Evolutionary conservation across 2,329 filamentous ascomycete species (phyloP).

Genomic region (Pseudovirgaria hyperparasitica): DNA sequence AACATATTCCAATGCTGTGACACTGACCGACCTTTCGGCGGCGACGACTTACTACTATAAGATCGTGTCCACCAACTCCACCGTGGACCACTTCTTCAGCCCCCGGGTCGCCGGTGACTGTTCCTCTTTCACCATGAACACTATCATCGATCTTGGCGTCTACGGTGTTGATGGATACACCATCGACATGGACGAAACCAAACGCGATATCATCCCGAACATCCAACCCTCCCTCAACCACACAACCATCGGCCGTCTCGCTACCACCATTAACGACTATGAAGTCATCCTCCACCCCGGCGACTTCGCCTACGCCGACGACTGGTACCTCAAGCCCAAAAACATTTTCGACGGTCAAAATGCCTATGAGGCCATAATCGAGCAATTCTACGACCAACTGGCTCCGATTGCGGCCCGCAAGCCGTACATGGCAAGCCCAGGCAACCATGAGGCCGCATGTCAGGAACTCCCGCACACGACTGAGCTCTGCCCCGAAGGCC

Average conservation of each 20-base stretch:
- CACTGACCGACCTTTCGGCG: slow-evolving; percentile 32
- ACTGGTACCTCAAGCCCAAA: slow-evolving; percentile 37
- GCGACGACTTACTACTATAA: slow-evolving; percentile 49
- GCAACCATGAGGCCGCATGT: slow-evolving; percentile 48
- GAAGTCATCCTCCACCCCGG: slow-evolving; percentile 43
- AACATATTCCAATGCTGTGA: slow-evolving; percentile 40
- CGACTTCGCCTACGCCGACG: slow-evolving; percentile 47
- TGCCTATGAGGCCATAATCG: slow-evolving; percentile 44
- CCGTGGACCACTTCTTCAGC: slow-evolving; percentile 40
- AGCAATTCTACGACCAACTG: slow-evolving; percentile 44
- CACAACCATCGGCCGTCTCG: slow-evolving; percentile 42
- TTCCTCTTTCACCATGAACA: slow-evolving; percentile 40
- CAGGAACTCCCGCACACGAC: slow-evolving; percentile 27
- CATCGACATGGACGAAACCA: slow-evolving; percentile 30
- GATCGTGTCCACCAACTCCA: slow-evolving; percentile 44
- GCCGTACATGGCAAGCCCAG: slow-evolving; percentile 43
- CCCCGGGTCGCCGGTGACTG: slow-evolving; percentile 41
- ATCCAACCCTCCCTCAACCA: slow-evolving; percentile 43
- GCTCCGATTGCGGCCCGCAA: slow-evolving; percentile 41
- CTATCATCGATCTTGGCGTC: slow-evolving; percentile 43
- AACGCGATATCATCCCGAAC: slow-evolving; percentile 36
- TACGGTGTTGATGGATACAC: slow-evolving; percentile 43
- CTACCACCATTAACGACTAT: slow-evolving; percentile 39
- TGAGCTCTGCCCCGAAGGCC: slow-evolving; percentile 35
- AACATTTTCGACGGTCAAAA: slow-evolving; percentile 37